phyloP scores from a whole-genome alignment of 2,329 filamentous ascomycete species.

The Colletotrichum liaoningense region DNA sequence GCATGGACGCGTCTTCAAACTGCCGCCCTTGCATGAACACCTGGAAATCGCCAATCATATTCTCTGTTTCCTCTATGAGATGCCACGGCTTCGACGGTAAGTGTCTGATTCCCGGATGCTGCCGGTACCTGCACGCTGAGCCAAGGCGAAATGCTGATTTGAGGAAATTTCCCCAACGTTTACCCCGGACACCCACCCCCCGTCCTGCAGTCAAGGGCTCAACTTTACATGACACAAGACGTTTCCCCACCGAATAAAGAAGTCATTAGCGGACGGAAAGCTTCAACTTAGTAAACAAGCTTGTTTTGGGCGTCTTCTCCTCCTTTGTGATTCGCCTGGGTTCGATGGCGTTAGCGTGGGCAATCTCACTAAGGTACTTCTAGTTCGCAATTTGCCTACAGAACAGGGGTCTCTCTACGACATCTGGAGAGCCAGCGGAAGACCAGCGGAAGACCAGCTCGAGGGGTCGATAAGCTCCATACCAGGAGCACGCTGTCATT shows the following conservation, averaged over 20 bases:
- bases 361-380: background rate
- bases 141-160: slow-evolving; percentile 20
- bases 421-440: background rate
- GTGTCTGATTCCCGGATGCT: background rate
- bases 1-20: background rate
- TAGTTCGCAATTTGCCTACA: background rate
- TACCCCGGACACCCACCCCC: slow-evolving; percentile 18
- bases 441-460: background rate
- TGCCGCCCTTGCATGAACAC: background rate
- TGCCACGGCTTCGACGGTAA: background rate
- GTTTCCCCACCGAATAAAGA: slow-evolving; percentile 16
- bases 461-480: background rate
- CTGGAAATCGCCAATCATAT: background rate
- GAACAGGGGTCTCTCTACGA: background rate
- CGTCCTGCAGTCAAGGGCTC: slow-evolving; percentile 2
- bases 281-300: slow-evolving; percentile 16
- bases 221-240: slow-evolving; percentile 20
- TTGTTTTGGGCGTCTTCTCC: background rate
- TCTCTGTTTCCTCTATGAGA: no score
- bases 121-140: slow-evolving; percentile 12
- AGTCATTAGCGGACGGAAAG: background rate
- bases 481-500: background rate
- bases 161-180: slow-evolving; percentile 28
- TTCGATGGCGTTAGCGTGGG: background rate
- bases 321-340: background rate